Evolutionary conservation across 805 yeast genomes (phyloP).

Genomic region (Saturnispora kantuleensis): DNA sequence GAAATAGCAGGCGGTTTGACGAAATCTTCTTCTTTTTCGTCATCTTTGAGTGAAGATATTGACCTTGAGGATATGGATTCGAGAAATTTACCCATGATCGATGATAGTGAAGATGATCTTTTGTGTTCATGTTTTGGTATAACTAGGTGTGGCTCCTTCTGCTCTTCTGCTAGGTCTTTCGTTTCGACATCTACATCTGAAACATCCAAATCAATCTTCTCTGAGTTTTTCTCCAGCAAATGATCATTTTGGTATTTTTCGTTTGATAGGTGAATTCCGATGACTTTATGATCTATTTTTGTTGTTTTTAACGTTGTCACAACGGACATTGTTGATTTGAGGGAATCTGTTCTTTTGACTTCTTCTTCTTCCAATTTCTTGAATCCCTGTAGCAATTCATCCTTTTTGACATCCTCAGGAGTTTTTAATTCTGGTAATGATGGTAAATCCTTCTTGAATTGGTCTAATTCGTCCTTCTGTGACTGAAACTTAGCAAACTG

Average conservation of each 20-base stretch:
- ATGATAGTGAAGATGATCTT: constrained; percentile 13
- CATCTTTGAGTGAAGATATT: constrained; percentile 9
- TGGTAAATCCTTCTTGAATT: constrained; percentile 12
- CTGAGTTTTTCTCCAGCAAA: constrained; percentile 11
- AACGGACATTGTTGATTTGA: constrained; percentile 23
- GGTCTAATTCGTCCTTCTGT: constrained; percentile 10
- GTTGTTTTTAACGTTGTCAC: constrained; percentile 22
- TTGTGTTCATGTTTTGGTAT: constrained; percentile 3
- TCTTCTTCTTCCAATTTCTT: constrained; percentile 9
- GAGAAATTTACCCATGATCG: constrained; percentile 16
- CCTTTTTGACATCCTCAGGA: neutral
- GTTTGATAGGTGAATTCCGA: constrained; percentile 14
- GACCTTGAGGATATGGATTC: constrained; percentile 16
- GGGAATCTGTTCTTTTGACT: constrained; percentile 22
- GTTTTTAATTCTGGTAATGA: constrained; percentile 11
- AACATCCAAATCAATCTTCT: neutral
- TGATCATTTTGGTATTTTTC: constrained; percentile 19
- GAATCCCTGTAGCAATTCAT: constrained; percentile 17
- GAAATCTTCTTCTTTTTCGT: constrained; percentile 4
- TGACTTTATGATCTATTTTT: constrained; percentile 12
- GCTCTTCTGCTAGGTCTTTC: neutral
- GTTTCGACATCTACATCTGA: neutral
- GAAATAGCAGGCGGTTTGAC: neutral
- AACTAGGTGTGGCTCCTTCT: neutral
- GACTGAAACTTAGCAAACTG: constrained; percentile 10